These are phyloP conservation scores for Chytridiales sp. DNA, from an alignment of 371 early-diverging fungal species.

Conservation along the genomic window DNA sequence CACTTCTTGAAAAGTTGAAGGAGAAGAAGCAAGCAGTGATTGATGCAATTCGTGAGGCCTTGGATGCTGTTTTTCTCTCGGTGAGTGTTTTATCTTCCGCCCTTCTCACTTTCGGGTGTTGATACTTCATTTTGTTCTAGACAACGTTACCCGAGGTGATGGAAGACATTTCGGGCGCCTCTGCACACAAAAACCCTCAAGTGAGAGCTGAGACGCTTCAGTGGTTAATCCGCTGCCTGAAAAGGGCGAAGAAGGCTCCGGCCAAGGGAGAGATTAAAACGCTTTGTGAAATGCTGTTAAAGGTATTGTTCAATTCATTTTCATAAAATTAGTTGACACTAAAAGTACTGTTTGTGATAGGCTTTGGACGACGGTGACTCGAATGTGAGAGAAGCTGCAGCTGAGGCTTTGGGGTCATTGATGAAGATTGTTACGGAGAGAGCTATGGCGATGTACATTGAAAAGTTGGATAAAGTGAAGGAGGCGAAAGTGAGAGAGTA, in stretches of 20 bases:
- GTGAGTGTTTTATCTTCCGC: slow-evolving; percentile 37
- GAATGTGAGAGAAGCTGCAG: slow-evolving; percentile 81
- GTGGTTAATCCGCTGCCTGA: slow-evolving; percentile 70
- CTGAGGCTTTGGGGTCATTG: slow-evolving; percentile 86
- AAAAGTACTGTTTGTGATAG: slow-evolving; percentile 17
- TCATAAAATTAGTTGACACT: neutral
- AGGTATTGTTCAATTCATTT: slow-evolving; percentile 39
- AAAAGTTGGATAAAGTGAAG: slow-evolving; percentile 84
- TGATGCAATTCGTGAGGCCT: slow-evolving; percentile 73
- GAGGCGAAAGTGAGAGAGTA: slow-evolving; percentile 83
- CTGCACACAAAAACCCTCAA: slow-evolving; percentile 90
- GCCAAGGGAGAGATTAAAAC: slow-evolving; percentile 76
- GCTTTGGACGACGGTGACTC: slow-evolving; percentile 81
- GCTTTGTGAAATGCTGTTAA: slow-evolving; percentile 69
- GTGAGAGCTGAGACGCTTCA: slow-evolving; percentile 73
- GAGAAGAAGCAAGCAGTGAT: slow-evolving; percentile 88
- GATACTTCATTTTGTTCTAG: neutral
- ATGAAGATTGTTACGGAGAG: slow-evolving; percentile 85
- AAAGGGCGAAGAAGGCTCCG: slow-evolving; percentile 64
- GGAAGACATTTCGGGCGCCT: slow-evolving; percentile 69
- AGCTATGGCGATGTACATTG: slow-evolving; percentile 66
- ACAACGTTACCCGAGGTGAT: slow-evolving; percentile 49
- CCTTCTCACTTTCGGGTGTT: neutral
- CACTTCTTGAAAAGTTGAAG: slow-evolving; percentile 87
- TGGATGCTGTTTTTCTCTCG: slow-evolving; percentile 81